A percentile compares a stretch with the other conserved stretches of the same genome.
Evolutionary conservation across 2,329 filamentous ascomycete species (phyloP).

Genomic region (Blastomyces percursus): DNA sequence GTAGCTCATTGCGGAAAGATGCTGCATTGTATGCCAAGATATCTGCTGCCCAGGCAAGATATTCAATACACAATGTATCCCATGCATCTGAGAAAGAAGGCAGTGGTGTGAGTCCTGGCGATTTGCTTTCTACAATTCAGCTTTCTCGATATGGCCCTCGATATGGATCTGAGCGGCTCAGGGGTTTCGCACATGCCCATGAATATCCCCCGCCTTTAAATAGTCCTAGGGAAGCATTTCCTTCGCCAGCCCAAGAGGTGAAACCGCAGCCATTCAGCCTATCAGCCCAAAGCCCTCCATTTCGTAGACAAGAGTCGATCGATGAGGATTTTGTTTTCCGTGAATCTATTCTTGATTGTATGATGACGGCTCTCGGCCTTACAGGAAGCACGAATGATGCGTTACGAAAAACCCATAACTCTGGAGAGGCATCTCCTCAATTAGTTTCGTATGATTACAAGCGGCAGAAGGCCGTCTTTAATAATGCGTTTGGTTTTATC

Average conservation of each 20-base stretch:
- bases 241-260: not conserved
- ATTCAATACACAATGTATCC: slow-evolving; percentile 15
- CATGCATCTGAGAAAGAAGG: slow-evolving; percentile 24
- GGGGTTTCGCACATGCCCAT: slow-evolving; percentile 6
- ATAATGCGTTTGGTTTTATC: slow-evolving; percentile 84
- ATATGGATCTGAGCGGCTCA: slow-evolving; percentile 21
- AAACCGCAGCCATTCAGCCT: slow-evolving; percentile 1
- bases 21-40: slow-evolving; percentile 59
- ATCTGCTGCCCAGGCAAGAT: slow-evolving; percentile 35
- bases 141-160: slow-evolving; percentile 51
- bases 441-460: slow-evolving; percentile 74
- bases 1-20: slow-evolving; percentile 66
- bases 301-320: slow-evolving; percentile 66
- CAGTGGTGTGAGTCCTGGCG: slow-evolving; percentile 55
- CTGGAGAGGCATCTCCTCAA: slow-evolving; percentile 73
- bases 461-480: slow-evolving; percentile 67
- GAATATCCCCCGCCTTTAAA: slow-evolving; percentile 6
- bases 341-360: slow-evolving; percentile 83
- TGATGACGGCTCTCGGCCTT: slow-evolving; percentile 86
- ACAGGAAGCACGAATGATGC: slow-evolving; percentile 53
- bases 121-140: slow-evolving; percentile 69
- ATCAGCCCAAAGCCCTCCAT: slow-evolving; percentile 28
- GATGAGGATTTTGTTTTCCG: slow-evolving; percentile 86
- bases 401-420: slow-evolving; percentile 53
- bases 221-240: not conserved